Conservation (phyloP, 2,329 filamentous ascomycete species). For the Cladosporium sp. region DNA sequence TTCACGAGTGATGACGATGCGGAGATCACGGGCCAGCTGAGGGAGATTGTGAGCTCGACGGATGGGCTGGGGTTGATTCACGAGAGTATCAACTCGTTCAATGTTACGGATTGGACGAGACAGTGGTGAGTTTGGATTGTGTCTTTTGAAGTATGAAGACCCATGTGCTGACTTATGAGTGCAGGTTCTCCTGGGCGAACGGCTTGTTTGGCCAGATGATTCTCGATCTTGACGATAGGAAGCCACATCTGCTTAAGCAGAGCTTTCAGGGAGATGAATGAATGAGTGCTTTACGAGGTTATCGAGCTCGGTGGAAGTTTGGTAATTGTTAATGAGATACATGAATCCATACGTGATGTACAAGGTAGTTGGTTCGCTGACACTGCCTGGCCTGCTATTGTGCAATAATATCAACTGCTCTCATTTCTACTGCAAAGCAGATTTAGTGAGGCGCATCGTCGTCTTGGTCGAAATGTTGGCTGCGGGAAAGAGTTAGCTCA, state of each 20-base stretch:
- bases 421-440: too few relatives aligned
- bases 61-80: constrained; percentile 48
- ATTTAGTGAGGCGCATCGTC: constrained; percentile 8
- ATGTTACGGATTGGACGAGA: constrained; percentile 43
- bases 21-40: constrained; percentile 43
- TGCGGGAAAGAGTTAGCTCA: neutral
- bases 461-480: constrained; percentile 10
- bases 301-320: too few relatives aligned
- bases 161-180: constrained; percentile 4
- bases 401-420: too few relatives aligned
- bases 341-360: too few relatives aligned
- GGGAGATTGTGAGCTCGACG: constrained; percentile 44
- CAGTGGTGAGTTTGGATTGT: constrained; percentile 39
- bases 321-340: too few relatives aligned
- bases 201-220: constrained; percentile 50
- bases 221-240: constrained; percentile 41
- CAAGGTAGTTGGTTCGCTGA: too few relatives aligned
- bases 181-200: constrained; percentile 50
- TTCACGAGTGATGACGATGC: constrained; percentile 45
- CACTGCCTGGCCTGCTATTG: too few relatives aligned
- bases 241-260: constrained; percentile 39
- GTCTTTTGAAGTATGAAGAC: neutral
- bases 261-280: constrained; percentile 38
- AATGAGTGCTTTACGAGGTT: too few relatives aligned
- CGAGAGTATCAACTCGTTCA: constrained; percentile 49